phyloP scores from a whole-genome alignment of 257 asterid genomes.

The Gynochthodes officinalis region DNA sequence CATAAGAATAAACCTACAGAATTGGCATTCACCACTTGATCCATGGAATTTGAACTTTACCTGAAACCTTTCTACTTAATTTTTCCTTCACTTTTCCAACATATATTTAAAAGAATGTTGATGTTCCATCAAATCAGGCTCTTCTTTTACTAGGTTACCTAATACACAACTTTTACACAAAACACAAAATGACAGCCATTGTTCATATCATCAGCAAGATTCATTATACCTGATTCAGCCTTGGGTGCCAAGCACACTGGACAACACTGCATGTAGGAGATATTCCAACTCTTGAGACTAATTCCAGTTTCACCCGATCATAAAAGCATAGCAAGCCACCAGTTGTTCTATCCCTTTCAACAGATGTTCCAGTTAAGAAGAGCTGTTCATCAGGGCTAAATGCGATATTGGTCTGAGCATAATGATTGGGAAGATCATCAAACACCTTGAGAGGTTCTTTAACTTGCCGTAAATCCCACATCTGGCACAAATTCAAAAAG shows the following conservation, averaged over 20 bases:
- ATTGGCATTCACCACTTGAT: neutral
- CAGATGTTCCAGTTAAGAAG: conserved; percentile 82
- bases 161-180: neutral
- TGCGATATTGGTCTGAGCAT: conserved; percentile 81
- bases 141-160: neutral
- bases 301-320: conserved; percentile 77
- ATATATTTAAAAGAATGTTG: neutral
- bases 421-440: conserved; percentile 77
- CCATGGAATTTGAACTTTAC: neutral
- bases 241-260: conserved; percentile 95
- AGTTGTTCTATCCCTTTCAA: conserved; percentile 64
- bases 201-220: conserved; percentile 1
- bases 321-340: conserved; percentile 84
- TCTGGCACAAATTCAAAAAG: conserved; percentile 40
- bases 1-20: neutral
- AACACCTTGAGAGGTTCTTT: conserved; percentile 66
- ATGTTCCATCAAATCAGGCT: neutral
- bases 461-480: conserved; percentile 87
- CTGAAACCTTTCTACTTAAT: neutral
- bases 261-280: conserved; percentile 83
- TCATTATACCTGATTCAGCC: conserved; percentile 72
- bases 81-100: too few species aligned
- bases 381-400: conserved; percentile 90
- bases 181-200: neutral
- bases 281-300: conserved; percentile 80